Conservation (phyloP, 495 filamentous ascomycete species). For the Aspergillus affinis region DNA sequence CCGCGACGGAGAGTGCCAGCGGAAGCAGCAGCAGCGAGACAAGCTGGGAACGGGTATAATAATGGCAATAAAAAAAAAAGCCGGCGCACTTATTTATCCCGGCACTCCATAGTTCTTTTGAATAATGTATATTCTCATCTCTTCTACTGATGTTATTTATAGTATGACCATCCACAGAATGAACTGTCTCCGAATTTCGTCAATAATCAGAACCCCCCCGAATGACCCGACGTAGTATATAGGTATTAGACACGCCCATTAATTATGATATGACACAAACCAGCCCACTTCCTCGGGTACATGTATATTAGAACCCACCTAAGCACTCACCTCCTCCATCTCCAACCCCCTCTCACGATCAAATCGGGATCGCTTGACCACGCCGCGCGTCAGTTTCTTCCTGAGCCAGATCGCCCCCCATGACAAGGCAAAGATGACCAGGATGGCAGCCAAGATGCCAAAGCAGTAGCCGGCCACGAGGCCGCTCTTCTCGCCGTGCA, state of each 20-base stretch:
- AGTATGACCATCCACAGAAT: background rate
- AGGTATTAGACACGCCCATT: background rate
- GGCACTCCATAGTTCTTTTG: slow-evolving; percentile 1
- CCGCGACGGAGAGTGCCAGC: slow-evolving; percentile 24
- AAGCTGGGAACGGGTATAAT: slow-evolving; percentile 39
- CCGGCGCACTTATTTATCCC: background rate
- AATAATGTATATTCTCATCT: slow-evolving; percentile 6
- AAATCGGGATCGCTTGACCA: slow-evolving; percentile 27
- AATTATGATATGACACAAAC: background rate
- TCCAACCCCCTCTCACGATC: slow-evolving; percentile 19
- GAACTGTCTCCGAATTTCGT: background rate
- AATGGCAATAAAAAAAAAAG: background rate
- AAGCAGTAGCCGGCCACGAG: slow-evolving; percentile 49
- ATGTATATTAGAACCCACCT: background rate
- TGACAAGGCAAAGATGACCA: slow-evolving; percentile 61
- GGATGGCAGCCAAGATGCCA: slow-evolving; percentile 60
- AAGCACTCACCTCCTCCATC: slow-evolving; percentile 9
- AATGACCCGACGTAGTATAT: background rate
- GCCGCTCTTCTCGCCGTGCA: slow-evolving; percentile 43
- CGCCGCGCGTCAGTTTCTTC: slow-evolving; percentile 37
- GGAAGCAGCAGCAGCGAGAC: slow-evolving; percentile 40
- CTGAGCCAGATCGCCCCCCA: slow-evolving; percentile 54
- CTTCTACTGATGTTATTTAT: background rate
- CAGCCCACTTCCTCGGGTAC: background rate
- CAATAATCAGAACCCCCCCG: background rate